These are phyloP conservation scores for Exophiala lecanii-corni DNA, from an alignment of 2,329 filamentous ascomycete genomes.

Conservation along the genomic window DNA sequence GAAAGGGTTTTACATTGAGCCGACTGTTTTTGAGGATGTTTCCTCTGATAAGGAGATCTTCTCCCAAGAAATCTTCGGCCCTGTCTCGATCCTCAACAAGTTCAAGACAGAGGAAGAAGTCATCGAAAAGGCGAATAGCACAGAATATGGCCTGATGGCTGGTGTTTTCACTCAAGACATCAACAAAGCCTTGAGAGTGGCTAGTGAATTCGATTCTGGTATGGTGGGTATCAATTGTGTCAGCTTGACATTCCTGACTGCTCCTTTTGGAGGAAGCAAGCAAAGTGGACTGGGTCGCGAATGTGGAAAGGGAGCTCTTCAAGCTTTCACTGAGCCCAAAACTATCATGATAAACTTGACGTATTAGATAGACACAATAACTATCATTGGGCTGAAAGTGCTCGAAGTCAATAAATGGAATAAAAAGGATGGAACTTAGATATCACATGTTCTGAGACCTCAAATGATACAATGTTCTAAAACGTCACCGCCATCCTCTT, in stretches of 20 bases:
- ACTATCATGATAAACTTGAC: constrained; percentile 37
- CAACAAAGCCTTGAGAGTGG: constrained; percentile 36
- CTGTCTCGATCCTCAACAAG: constrained; percentile 34
- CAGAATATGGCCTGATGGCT: constrained; percentile 37
- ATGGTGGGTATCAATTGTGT: constrained; percentile 43
- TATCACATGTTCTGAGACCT: too few species aligned
- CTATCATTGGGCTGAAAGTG: too few species aligned
- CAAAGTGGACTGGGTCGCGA: constrained; percentile 49
- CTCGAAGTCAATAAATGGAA: too few species aligned
- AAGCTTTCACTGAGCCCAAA: constrained; percentile 35
- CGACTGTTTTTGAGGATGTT: constrained; percentile 56
- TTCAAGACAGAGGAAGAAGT: constrained; percentile 37
- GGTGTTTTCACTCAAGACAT: constrained; percentile 38
- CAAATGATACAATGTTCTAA: not conserved
- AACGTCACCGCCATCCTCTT: constrained; percentile 8
- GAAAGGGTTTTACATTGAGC: constrained; percentile 55
- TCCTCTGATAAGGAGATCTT: constrained; percentile 34
- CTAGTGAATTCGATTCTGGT: constrained; percentile 38
- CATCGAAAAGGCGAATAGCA: constrained; percentile 34
- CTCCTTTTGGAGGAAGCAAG: constrained; percentile 42
- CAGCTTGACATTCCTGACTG: constrained; percentile 34
- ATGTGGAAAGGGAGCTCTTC: constrained; percentile 35
- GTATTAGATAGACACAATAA: not conserved
- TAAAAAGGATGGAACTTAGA: too few species aligned
- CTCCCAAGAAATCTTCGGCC: constrained; percentile 40